Base-by-base conservation (phyloP, 768 basidiomycete genomes). In the Rhizopogon vinicolor region DNA sequence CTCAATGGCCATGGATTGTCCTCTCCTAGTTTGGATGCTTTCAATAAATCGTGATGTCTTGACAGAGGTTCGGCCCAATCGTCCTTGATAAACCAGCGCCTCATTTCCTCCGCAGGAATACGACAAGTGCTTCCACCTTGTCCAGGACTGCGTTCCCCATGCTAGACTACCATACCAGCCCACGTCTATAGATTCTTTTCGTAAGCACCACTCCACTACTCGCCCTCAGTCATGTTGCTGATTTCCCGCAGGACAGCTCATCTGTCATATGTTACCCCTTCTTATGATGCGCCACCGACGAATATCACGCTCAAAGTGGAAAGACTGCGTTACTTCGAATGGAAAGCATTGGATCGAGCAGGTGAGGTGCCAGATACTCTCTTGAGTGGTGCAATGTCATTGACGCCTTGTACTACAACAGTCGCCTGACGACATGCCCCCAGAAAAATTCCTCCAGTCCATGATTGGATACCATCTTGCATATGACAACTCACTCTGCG, bases 271-370 rank as follows among this genome's bases (percentile, higher is more conserved):
- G 76, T 72, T 91, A 9, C 89, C 89, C 0, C 73, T 91, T 12
- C 83, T 91, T 61, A 90, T 91, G 89, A 91, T 91, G 89, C 75
- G 89, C 14, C 89, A 91, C 67, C 77, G 89, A 53, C 83, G 89
- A 40, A 87, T 91, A 69, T 87, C 89, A 1, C 76, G 89, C 18
- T 71, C 84, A 12, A 84, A 86, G 59, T 91, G 89, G 89, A 76
- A 78, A 56, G 88, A 89, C 58, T 78, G 78, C 54, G 69, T 75
- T 25, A 86, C 80, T 0, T 60, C 74, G 1, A 80, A 74, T 42
- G 88, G 88, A 42, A 91, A 91, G 61, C 87, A 86, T 59, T 91
- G 87, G 86, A 91, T 91, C 54, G 88, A 91, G 62, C 87, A 87
- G 77, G 86, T 86, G 57, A 41, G 74, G 10, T 64, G 40, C 19